These are phyloP conservation scores for Colletotrichum camelliae DNA, from an alignment of 2,329 filamentous ascomycete species.

Conservation along the genomic window DNA sequence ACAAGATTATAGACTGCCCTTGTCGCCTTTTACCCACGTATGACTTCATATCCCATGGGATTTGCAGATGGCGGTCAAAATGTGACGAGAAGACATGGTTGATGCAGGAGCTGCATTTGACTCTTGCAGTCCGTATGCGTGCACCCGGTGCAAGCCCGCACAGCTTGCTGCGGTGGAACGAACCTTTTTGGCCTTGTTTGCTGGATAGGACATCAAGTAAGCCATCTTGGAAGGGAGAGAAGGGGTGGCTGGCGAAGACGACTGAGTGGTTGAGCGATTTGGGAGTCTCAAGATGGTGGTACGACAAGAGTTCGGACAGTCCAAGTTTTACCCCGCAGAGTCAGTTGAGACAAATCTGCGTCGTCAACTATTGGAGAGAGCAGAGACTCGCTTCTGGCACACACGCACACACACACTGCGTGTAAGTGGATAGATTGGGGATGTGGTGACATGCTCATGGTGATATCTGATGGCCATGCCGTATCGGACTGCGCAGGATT, in stretches of 20 bases:
- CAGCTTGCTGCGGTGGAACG: slow-evolving; percentile 14
- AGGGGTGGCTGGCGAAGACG: not conserved
- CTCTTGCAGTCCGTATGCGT: slow-evolving; percentile 14
- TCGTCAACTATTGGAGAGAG: not conserved
- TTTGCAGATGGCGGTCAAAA: slow-evolving; percentile 20
- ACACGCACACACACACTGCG: not conserved
- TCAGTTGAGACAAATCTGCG: slow-evolving; percentile 9
- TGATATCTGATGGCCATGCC: slow-evolving; percentile 8
- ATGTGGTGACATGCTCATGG: not conserved
- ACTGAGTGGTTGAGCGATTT: not conserved
- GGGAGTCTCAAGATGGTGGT: not conserved
- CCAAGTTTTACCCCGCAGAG: slow-evolving; percentile 18
- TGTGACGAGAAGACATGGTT: slow-evolving; percentile 22
- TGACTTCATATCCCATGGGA: slow-evolving; percentile 15
- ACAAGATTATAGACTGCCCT: not conserved
- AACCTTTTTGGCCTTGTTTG: slow-evolving; percentile 15
- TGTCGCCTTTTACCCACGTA: not conserved
- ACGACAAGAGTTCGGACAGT: not conserved
- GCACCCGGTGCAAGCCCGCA: slow-evolving; percentile 16
- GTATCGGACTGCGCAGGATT: not conserved
- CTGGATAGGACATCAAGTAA: not conserved
- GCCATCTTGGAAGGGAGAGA: not conserved
- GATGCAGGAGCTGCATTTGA: slow-evolving; percentile 17
- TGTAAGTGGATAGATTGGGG: not conserved
- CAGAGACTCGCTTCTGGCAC: not conserved